Conservation (phyloP, 2,329 filamentous ascomycete species). For the Fusarium buxicola region DNA sequence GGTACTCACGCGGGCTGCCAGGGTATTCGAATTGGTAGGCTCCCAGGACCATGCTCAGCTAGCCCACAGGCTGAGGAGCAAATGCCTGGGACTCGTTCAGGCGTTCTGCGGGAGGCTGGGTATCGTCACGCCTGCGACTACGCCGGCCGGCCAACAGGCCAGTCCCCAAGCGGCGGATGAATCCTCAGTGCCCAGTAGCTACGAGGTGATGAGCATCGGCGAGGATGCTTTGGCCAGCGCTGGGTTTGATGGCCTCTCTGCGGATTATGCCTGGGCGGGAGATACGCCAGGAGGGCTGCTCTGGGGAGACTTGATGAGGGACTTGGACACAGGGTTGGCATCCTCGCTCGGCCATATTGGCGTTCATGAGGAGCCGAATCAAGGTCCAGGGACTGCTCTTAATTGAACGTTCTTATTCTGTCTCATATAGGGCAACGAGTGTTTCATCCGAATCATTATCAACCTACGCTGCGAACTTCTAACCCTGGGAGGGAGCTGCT, state of each 20-base stretch:
- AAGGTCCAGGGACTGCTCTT: no score
- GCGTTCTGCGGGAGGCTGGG: constrained; percentile 39
- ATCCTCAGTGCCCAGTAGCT: background rate
- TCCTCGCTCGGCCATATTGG: constrained; percentile 45
- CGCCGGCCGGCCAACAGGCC: constrained; percentile 7
- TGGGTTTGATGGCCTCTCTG: constrained; percentile 5
- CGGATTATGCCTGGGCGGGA: constrained; percentile 25
- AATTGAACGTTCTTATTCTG: no score
- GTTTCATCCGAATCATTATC: background rate
- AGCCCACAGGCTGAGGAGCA: constrained; percentile 17
- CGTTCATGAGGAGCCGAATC: constrained; percentile 3
- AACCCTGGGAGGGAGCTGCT: background rate
- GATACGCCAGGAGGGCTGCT: constrained; percentile 32
- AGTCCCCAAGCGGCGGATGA: background rate
- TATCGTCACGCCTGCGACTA: constrained; percentile 28
- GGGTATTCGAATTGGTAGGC: constrained; percentile 28
- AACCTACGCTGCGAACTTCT: background rate
- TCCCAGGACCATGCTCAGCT: constrained; percentile 15
- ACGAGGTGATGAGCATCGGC: constrained; percentile 28
- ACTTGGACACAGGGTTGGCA: constrained; percentile 36
- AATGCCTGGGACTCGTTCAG: constrained; percentile 31
- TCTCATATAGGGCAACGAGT: background rate
- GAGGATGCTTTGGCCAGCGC: constrained; percentile 13
- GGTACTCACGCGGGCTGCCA: constrained; percentile 18
- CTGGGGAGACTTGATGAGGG: constrained; percentile 41